A percentile compares a stretch with the other conserved stretches of the same genome.
phyloP scores from a whole-genome alignment of 768 basidiomycete genomes.

The Rhizopogon salebrosus region DNA sequence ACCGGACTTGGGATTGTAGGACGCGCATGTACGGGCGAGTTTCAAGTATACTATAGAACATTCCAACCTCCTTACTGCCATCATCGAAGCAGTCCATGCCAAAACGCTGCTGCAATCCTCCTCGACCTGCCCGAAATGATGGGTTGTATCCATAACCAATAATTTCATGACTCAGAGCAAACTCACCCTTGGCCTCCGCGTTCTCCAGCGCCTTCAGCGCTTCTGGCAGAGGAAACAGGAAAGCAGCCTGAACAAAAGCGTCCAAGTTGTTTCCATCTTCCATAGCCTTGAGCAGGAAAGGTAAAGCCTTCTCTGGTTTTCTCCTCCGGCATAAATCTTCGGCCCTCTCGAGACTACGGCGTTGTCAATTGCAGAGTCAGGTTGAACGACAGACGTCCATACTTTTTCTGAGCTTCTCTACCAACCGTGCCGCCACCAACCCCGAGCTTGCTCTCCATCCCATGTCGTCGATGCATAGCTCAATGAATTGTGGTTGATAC shows the following conservation, averaged over 20 bases:
- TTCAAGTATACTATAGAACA: slow-evolving; percentile 33
- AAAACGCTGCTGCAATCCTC: slow-evolving; percentile 20
- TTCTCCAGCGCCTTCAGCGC: slow-evolving; percentile 23
- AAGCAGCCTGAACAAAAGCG: slow-evolving; percentile 32
- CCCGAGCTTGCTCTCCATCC: slow-evolving; percentile 18
- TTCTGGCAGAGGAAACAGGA: slow-evolving; percentile 24
- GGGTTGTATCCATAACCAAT: not conserved
- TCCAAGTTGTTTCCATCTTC: slow-evolving; percentile 37
- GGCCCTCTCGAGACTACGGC: slow-evolving; percentile 30
- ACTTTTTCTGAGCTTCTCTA: slow-evolving; percentile 25
- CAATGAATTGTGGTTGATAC: not conserved
- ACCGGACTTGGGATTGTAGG: slow-evolving; percentile 31
- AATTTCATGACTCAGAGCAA: not conserved
- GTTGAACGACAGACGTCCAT: not conserved
- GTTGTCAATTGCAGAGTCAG: not conserved
- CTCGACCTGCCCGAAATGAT: slow-evolving; percentile 18
- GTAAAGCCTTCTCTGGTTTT: slow-evolving; percentile 30
- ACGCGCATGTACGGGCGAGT: slow-evolving; percentile 45
- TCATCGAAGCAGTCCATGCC: slow-evolving; percentile 35
- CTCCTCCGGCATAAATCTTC: slow-evolving; percentile 29
- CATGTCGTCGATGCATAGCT: slow-evolving; percentile 11
- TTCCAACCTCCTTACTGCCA: slow-evolving; percentile 26
- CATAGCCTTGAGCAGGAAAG: slow-evolving; percentile 36
- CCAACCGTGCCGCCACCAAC: slow-evolving; percentile 26
- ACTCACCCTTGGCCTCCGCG: slow-evolving; percentile 19